Evolutionary conservation across 805 yeast species (phyloP), one percentile per base, ranked within the genome.

Genomic region (Candida railenensis): DNA sequence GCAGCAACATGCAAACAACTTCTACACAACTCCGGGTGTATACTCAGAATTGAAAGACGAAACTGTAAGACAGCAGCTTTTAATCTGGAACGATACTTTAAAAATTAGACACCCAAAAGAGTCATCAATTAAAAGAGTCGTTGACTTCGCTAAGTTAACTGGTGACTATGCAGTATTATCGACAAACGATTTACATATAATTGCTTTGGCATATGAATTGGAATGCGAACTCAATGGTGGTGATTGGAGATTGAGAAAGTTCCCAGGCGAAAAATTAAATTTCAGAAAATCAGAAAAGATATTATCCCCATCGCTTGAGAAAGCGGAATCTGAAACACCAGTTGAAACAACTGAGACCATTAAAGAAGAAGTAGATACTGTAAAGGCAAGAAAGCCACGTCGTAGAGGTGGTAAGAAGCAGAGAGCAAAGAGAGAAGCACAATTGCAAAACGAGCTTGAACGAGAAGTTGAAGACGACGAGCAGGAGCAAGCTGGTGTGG

Each of bases 121-220:
- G 4, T 81, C 67, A 32, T 77, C 77, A 33, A 77, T 92, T 34
- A 79, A 79, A 49, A 78, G 76, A 49, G 96, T 90, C 8, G 69
- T 78, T 4, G 82, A 77, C 3, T 92, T 94, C 68, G 85, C 98
- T 11, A 85, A 79, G 57, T 70, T 86, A 42, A 91, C 98, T 1
- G 99, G 99, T 62, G 99, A 94, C 71, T 87, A 74, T 53, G 71
- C 87, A 3, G 99, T 92, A 3, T 75, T 94, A 47, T 88, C 96
- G 53, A 79, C 83, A 34, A 91, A 95, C 53, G 99, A 94, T 85
- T 71, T 94, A 33, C 97, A 91, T 59, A 85, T 94, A 47, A 76
- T 95, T 49, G 98, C 99, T 0, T 74, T 94, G 54, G 82, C 96
- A 1, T 91, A 89, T 61, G 97, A 94, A 62, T 66, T 94, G 43